phyloP scores from a whole-genome alignment of 2,329 filamentous ascomycete species.

The Monilinia vaccinii-corymbosi region DNA sequence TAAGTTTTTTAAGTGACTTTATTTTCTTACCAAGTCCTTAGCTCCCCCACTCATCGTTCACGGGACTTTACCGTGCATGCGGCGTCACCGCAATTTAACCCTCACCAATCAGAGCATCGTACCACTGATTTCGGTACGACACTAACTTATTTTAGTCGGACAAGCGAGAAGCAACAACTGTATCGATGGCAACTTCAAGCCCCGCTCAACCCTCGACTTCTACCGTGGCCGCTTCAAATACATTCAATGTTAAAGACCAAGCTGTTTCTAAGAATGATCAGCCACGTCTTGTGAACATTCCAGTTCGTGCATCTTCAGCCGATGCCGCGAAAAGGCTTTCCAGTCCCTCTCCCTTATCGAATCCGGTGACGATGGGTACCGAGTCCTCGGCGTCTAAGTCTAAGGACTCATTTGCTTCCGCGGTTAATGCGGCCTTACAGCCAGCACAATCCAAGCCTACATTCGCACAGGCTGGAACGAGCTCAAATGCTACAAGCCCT shows the following conservation, averaged over 20 bases:
- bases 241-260: constrained; percentile 33
- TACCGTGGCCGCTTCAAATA: constrained; percentile 10
- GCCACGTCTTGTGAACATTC: constrained; percentile 46
- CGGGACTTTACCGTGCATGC: constrained; percentile 16
- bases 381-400: constrained; percentile 38
- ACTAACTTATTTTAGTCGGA: constrained; percentile 47
- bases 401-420: constrained; percentile 34
- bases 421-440: constrained; percentile 29
- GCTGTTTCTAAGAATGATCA: constrained; percentile 43
- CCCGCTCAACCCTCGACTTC: constrained; percentile 36
- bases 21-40: constrained; percentile 3
- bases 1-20: constrained; percentile 38
- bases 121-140: constrained; percentile 26
- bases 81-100: constrained; percentile 24
- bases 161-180: constrained; percentile 45
- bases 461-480: constrained; percentile 27
- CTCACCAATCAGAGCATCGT: constrained; percentile 24
- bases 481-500: constrained; percentile 37
- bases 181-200: constrained; percentile 30
- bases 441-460: constrained; percentile 24
- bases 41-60: constrained; percentile 10
- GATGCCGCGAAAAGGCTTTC: constrained; percentile 51
- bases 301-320: constrained; percentile 52
- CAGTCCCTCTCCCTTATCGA: constrained; percentile 66
- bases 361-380: constrained; percentile 54